Conservation (phyloP, 129 eudicot genomes). For the Chrysanthemum seticuspe region DNA sequence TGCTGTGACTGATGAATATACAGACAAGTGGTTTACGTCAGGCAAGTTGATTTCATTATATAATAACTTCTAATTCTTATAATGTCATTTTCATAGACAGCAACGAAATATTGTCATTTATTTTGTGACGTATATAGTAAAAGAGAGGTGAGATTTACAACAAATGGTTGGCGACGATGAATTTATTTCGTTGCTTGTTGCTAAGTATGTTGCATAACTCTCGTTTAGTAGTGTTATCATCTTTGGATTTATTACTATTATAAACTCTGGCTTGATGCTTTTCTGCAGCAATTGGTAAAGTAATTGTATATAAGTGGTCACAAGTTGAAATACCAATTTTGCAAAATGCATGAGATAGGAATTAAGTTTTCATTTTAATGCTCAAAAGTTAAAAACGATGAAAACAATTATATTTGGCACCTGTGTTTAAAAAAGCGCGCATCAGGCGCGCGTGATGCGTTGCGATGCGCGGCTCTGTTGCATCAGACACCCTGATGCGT, state of each 20-base stretch:
- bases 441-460: too few species aligned
- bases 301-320: neutral
- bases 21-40: slow-evolving; percentile 88
- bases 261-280: neutral
- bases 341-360: neutral
- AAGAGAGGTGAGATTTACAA: neutral
- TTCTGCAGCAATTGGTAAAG: neutral
- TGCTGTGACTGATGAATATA: slow-evolving; percentile 64
- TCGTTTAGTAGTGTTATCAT: neutral
- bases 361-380: neutral
- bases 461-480: too few species aligned
- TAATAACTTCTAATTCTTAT: neutral
- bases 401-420: too few species aligned
- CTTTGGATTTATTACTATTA: neutral
- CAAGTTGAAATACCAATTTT: neutral
- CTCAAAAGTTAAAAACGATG: neutral
- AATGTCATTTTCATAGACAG: neutral
- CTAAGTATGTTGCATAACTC: neutral
- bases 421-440: too few species aligned
- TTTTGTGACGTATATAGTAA: neutral
- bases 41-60: slow-evolving; percentile 44
- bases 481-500: too few species aligned
- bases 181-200: neutral
- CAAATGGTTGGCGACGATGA: neutral
- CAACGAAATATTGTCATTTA: neutral